A percentile compares a stretch with the other conserved stretches of the same genome.
Conservation (phyloP, 225 moss, liverwort and hornwort genomes). For the Asterella californica region DNA sequence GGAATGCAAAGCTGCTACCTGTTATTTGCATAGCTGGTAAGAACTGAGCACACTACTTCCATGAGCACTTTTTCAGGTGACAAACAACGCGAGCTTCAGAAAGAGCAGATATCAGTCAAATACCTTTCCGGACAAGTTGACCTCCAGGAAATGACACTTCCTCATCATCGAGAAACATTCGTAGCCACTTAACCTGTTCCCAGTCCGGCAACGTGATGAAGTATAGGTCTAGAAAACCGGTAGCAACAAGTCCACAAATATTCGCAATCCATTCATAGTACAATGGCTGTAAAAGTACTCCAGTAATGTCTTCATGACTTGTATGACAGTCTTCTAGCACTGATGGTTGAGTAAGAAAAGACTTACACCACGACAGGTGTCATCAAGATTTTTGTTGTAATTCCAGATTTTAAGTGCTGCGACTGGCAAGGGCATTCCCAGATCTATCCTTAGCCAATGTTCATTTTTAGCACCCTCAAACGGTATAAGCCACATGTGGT, state of each 20-base stretch:
- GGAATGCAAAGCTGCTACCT: not conserved
- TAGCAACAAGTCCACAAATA: not conserved
- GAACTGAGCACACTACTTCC: not conserved
- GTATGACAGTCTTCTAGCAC: too few relatives aligned
- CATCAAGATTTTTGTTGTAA: conserved; percentile 49
- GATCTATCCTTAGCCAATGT: conserved; percentile 46
- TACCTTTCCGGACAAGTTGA: conserved; percentile 48
- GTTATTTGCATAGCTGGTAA: not conserved
- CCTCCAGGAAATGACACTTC: conserved; percentile 48
- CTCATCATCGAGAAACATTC: conserved; percentile 36
- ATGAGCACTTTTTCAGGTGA: not conserved
- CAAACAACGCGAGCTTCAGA: not conserved
- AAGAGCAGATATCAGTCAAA: not conserved
- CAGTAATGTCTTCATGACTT: not conserved
- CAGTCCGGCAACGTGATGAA: not conserved
- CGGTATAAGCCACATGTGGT: conserved; percentile 52
- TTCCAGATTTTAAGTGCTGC: conserved; percentile 47
- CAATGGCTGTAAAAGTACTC: not conserved
- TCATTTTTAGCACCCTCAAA: conserved; percentile 39
- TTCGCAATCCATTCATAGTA: not conserved
- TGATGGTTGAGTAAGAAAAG: not conserved
- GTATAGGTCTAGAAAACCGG: not conserved
- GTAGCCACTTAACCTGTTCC: conserved; percentile 43
- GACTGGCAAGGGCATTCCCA: conserved; percentile 41
- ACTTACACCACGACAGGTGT: conserved; percentile 49